A percentile compares a stretch with the other conserved stretches of the same genome.
Conservation (phyloP, 768 basidiomycete genomes). For the Lentinula detonsa region DNA sequence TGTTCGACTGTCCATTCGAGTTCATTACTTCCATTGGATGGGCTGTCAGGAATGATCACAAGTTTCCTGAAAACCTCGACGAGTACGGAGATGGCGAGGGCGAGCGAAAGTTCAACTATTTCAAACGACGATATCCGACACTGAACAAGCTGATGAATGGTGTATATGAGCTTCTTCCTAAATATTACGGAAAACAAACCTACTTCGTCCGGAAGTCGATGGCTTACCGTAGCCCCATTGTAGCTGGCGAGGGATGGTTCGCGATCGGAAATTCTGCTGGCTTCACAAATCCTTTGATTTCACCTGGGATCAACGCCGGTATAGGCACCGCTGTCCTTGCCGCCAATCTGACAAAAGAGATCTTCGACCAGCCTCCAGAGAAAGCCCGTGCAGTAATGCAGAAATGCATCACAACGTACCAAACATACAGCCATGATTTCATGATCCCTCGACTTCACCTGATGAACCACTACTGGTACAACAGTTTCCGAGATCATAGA, state of each 20-base stretch:
- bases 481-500: background rate
- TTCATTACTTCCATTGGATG: conserved; percentile 10
- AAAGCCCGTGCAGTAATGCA: background rate
- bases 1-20: conserved; percentile 10
- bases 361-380: background rate
- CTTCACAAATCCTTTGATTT: conserved; percentile 12
- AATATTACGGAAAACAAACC: conserved; percentile 5
- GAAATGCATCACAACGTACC: background rate
- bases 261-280: conserved; percentile 8
- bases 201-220: conserved; percentile 12
- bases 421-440: background rate
- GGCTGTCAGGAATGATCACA: conserved; percentile 8
- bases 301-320: conserved; percentile 12
- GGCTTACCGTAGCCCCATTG: conserved; percentile 8
- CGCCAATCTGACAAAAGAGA: background rate
- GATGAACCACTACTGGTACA: background rate
- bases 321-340: conserved; percentile 8
- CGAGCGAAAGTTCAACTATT: conserved; percentile 11
- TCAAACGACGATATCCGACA: conserved; percentile 9
- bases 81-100: conserved; percentile 8
- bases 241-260: conserved; percentile 10
- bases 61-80: conserved; percentile 6
- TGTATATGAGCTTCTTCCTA: conserved; percentile 7
- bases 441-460: background rate
- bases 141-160: background rate